Base-by-base conservation (phyloP, 2,329 filamentous ascomycete genomes). In the Penicillium aurantiogriseum region DNA sequence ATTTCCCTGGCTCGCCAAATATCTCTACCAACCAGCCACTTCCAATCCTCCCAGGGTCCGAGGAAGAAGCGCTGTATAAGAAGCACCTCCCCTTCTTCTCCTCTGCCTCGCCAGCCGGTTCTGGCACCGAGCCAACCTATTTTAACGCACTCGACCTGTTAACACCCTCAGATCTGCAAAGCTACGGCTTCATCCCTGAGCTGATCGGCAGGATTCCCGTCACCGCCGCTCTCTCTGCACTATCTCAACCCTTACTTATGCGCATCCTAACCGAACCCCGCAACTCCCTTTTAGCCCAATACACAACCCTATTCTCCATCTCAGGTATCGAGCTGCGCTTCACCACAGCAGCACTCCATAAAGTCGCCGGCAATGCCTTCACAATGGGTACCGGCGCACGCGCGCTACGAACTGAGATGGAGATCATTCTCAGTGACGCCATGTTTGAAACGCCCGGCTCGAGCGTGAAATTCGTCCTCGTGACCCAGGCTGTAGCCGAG, bases 191-290 rank as follows among this genome's bases (percentile, higher is more conserved):
- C 70, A 97, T 97, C 53, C 92, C 92, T 0, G 92, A 97, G 76
- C 81, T 97, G n/a, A 89, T 97, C 52, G 94, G 94, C n/a, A 89
- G 94, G 19, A 86, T 99, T 47, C 93, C 96, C 51, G 91, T 96
- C 57, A 89, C 92, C 48, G 92, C 91, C 59, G 90, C 94, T 0
- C 83, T 99, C 0, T 88, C 90, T 15, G 87, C 91, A 0, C 81
- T 99, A 0, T 83, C 84, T 53, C 80, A 85, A 61, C 77, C 82
- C 19, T 78, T 86, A 58, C 85, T 99, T 13, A 86, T 93, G 51
- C 87, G 92, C 51, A 94, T 99, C 60, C 82, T 99, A 39, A 97
- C 91, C 0, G 93, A 97, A 72, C 94, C 94, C 1, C 87, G 90
- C 57, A 96, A 97, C 76, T 91, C 88, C 52, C 83, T 99, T 0